Conservation (phyloP, 441 rosid genomes). For the Syzygium malaccense region DNA sequence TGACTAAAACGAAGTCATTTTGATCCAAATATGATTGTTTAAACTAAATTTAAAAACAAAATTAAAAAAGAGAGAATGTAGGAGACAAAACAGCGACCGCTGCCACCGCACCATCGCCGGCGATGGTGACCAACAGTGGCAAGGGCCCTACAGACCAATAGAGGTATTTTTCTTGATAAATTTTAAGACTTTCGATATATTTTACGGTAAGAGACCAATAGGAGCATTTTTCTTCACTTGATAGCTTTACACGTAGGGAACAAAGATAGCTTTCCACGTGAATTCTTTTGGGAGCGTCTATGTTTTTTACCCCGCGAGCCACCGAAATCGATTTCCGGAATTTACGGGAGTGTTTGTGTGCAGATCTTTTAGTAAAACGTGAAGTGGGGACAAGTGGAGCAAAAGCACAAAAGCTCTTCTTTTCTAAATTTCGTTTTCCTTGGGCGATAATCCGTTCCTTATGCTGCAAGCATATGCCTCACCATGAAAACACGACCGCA, state of each 20-base stretch:
- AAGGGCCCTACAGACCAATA: too few relatives aligned
- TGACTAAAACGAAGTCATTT: too few relatives aligned
- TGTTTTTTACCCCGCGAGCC: background rate
- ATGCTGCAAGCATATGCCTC: background rate
- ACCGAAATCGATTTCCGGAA: background rate
- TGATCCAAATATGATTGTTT: too few relatives aligned
- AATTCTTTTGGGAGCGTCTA: background rate
- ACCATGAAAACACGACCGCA: background rate
- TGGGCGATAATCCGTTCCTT: background rate
- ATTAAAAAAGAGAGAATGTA: too few relatives aligned
- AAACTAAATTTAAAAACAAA: too few relatives aligned
- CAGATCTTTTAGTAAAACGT: background rate
- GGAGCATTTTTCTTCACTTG: background rate
- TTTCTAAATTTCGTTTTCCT: background rate
- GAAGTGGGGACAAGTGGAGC: background rate
- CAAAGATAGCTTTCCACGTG: background rate
- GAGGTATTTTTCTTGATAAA: too few relatives aligned
- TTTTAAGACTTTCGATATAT: too few relatives aligned
- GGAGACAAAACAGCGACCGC: too few relatives aligned
- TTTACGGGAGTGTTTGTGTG: background rate
- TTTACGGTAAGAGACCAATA: background rate
- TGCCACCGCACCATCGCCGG: too few relatives aligned
- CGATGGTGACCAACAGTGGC: too few relatives aligned
- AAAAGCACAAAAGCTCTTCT: background rate
- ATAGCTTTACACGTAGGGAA: background rate